Evolutionary conservation across 306 rosid species (phyloP), one percentile per base, ranked within the genome.

Genomic region (Albizia julibrissin): DNA sequence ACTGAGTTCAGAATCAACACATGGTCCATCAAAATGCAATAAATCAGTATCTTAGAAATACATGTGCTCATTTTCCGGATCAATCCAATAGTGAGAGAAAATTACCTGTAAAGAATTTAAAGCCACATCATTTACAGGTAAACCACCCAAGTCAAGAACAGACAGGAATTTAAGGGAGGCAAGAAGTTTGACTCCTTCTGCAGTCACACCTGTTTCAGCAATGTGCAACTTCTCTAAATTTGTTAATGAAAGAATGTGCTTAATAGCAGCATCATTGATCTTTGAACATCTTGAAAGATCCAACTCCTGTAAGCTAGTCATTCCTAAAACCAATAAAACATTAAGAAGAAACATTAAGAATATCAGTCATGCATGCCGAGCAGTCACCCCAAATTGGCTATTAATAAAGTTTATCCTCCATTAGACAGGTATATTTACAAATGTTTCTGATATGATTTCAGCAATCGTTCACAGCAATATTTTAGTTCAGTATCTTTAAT

Each of bases 141-240:
- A 90, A 81, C 98, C 99, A 69, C 99, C 99, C 85, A 93, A 88
- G 82, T 93, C 95, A 66, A 95, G 93, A 79, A 89, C 83, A 62
- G 83, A 79, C 90, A 95, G 86, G 79, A 83, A 83, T 76, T 56
- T 58, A 72, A 91, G 94, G n/a, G 90, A 87, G 70, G 94, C 79
- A 37, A 95, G 87, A 81, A 91, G 97, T 75, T 68, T 75, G 77
- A 91, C 87, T 56, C 97, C 98, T 47, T 89, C 64, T 16, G 90
- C 89, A 7, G 95, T 87, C 34, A 94, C 88, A 12, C 91, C 74
- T 1, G 99, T 91, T 78, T 91, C 91, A 1, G 99, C 89, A 83
- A 92, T 86, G 74, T 47, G 90, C 40, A 95, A 78, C 84, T 84
- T 95, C 15, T 87, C 95, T 87, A 95, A 67, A 59, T 86, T 90